phyloP scores from a whole-genome alignment of 2,329 filamentous ascomycete genomes.

The Hypoxylon sp. region DNA sequence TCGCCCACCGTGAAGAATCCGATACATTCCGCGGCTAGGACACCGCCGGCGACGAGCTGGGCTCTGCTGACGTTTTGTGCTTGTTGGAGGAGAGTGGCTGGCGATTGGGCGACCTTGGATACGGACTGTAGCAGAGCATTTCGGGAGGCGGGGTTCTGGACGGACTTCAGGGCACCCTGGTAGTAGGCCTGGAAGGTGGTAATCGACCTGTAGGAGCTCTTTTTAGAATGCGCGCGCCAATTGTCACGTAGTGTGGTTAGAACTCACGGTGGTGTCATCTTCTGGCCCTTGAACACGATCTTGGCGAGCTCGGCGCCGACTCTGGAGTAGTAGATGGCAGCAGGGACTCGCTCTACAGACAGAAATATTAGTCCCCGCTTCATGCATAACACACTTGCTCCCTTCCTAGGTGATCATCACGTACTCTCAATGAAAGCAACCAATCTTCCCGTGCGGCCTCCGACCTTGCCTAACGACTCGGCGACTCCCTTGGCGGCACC shows the following conservation, averaged over 20 bases:
- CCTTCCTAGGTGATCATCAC: conserved; percentile 52
- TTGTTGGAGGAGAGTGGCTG: conserved; percentile 53
- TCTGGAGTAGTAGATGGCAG: conserved; percentile 90
- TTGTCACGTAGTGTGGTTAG: not conserved
- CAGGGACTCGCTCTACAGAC: conserved; percentile 80
- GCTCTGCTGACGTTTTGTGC: conserved; percentile 77
- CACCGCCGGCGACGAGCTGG: conserved; percentile 78
- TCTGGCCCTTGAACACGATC: conserved; percentile 87
- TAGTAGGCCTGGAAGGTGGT: conserved; percentile 89
- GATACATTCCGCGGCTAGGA: conserved; percentile 85
- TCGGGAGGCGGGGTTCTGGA: conserved; percentile 75
- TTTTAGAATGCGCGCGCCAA: conserved; percentile 27
- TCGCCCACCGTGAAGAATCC: conserved; percentile 99
- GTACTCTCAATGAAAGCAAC: conserved; percentile 88
- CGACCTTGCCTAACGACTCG: conserved; percentile 78
- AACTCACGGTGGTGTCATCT: conserved; percentile 95
- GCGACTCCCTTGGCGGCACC: conserved; percentile 76
- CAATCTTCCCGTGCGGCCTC: conserved; percentile 83
- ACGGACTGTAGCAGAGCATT: conserved; percentile 63
- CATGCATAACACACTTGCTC: conserved; percentile 8
- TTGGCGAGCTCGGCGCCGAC: conserved; percentile 89
- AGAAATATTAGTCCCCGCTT: conserved; percentile 34
- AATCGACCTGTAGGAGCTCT: conserved; percentile 67
- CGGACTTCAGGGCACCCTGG: conserved; percentile 76
- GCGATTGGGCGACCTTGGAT: conserved; percentile 63